Percentiles rank a stretch among this genome's conserved stretches.
Conservation (phyloP, 106 monocot species). For the Xerophyta viscosa region DNA sequence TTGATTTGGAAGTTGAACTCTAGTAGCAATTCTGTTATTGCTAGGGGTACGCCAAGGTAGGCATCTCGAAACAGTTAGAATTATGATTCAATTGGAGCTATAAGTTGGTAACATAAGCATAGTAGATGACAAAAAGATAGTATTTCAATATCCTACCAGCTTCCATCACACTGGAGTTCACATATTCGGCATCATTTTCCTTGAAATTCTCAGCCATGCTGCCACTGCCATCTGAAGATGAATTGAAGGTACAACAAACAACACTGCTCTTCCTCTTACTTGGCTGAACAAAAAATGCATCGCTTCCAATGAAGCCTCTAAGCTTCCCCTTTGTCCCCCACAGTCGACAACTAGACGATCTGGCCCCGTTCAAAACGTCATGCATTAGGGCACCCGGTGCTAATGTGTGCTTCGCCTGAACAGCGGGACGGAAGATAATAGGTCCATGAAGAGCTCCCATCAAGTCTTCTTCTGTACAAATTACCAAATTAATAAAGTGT, state of each 20-base stretch:
- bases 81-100: too few species aligned
- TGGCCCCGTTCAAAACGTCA: conserved; percentile 13
- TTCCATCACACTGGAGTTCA: conserved; percentile 74
- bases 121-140: neutral
- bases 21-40: too few species aligned
- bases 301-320: conserved; percentile 16
- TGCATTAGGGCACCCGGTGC: conserved; percentile 9
- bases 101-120: too few species aligned
- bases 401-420: conserved; percentile 18
- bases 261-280: conserved; percentile 4
- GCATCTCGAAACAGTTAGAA: too few species aligned
- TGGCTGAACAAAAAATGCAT: conserved; percentile 3
- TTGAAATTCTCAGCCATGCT: conserved; percentile 60
- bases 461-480: conserved; percentile 1
- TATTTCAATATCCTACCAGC: conserved; percentile 41
- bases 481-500: too few species aligned
- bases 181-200: conserved; percentile 67
- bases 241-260: conserved; percentile 46
- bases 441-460: conserved; percentile 66
- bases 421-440: conserved; percentile 35
- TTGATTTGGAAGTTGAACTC: too few species aligned
- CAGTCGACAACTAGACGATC: conserved; percentile 18
- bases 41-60: too few species aligned
- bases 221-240: conserved; percentile 75
- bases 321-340: conserved; percentile 25